A percentile compares a stretch with the other conserved stretches of the same genome.
phyloP scores from a whole-genome alignment of 306 rosid species.

The Alnus glutinosa region DNA sequence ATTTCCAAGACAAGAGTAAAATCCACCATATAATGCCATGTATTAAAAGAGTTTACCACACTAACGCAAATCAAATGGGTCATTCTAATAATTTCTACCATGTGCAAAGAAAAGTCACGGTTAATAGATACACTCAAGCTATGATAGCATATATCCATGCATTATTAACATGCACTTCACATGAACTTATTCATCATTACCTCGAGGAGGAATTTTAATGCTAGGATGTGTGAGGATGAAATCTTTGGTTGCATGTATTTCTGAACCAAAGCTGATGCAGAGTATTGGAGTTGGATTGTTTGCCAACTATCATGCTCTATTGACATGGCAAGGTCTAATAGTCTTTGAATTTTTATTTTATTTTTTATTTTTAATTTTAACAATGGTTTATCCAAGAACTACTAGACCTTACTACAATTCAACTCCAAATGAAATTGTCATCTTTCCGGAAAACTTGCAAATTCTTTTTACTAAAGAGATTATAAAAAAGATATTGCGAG shows the following conservation, averaged over 20 bases:
- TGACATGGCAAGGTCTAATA: no score
- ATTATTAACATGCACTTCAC: conserved; percentile 14
- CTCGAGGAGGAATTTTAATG: conserved; percentile 82
- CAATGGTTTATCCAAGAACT: no score
- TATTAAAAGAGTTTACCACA: background rate
- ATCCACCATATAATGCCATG: background rate
- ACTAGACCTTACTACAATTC: no score
- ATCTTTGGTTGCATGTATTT: conserved; percentile 82
- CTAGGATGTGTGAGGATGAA: conserved; percentile 85
- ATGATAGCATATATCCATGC: background rate
- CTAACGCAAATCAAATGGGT: background rate
- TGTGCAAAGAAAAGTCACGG: background rate
- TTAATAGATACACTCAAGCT: conserved; percentile 12
- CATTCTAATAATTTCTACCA: background rate
- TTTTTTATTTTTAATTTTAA: no score
- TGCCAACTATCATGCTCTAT: no score
- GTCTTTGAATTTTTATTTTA: no score
- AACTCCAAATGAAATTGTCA: no score
- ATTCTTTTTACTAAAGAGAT: no score
- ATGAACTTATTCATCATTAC: conserved; percentile 40
- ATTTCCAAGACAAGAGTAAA: background rate
- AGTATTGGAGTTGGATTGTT: conserved; percentile 63
- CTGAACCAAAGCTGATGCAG: conserved; percentile 86
- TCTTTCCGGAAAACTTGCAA: no score
- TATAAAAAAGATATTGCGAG: no score